phyloP scores from a whole-genome alignment of 208 protist genomes.

The Acanthamoeba triangularis region DNA sequence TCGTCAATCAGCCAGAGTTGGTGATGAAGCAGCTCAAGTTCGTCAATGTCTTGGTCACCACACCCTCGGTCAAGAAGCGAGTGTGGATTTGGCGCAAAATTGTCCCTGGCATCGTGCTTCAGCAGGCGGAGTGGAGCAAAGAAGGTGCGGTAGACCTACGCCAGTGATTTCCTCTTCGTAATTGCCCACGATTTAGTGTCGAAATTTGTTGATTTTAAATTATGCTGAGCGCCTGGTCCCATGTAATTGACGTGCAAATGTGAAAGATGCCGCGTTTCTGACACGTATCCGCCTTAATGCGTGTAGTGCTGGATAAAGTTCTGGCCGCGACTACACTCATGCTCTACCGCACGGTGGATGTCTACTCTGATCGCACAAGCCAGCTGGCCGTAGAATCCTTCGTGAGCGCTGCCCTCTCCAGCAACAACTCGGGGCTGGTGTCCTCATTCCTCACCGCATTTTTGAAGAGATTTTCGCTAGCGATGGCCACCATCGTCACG shows the following conservation, averaged over 20 bases:
- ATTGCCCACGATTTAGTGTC: background rate
- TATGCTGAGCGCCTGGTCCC: background rate
- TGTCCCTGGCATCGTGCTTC: constrained; percentile 56
- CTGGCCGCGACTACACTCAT: constrained; percentile 17
- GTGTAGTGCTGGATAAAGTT: constrained; percentile 54
- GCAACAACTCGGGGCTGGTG: background rate
- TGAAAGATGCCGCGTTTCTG: background rate
- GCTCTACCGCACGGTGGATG: constrained; percentile 53
- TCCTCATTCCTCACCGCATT: constrained; percentile 57
- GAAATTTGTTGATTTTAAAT: background rate
- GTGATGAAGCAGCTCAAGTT: constrained; percentile 72
- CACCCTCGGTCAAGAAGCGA: constrained; percentile 65
- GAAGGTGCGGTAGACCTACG: constrained; percentile 42
- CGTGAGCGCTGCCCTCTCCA: background rate
- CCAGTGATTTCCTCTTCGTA: background rate
- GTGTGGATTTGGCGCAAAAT: constrained; percentile 76
- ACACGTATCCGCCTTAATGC: background rate
- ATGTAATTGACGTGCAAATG: background rate
- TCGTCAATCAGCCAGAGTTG: background rate
- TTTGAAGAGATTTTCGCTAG: constrained; percentile 73
- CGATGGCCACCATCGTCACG: background rate
- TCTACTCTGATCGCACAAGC: constrained; percentile 65
- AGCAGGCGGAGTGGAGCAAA: constrained; percentile 60
- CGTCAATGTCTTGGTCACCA: constrained; percentile 25
- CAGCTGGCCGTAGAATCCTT: constrained; percentile 72